These are phyloP conservation scores for Trichoderma koningiopsis DNA, from an alignment of 2,329 filamentous ascomycete species.

Conservation along the genomic window DNA sequence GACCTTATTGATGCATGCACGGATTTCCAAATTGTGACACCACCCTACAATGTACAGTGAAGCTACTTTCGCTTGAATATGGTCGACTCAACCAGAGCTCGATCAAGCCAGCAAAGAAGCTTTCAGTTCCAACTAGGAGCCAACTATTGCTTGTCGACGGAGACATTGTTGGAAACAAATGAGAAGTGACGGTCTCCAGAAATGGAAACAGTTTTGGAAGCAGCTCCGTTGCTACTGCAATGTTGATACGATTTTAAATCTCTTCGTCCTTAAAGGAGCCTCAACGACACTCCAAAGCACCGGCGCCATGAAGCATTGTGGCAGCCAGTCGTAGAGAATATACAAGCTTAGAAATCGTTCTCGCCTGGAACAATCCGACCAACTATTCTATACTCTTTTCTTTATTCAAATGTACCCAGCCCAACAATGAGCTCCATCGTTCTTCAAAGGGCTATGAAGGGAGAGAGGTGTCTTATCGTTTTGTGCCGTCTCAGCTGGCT, in stretches of 20 bases:
- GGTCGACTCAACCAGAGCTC: constrained; percentile 7
- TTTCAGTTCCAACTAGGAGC: background rate
- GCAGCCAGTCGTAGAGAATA: background rate
- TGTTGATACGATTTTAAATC: background rate
- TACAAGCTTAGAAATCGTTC: background rate
- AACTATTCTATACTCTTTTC: background rate
- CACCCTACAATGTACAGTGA: background rate
- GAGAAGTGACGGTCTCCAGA: background rate
- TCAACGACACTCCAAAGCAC: background rate
- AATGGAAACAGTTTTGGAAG: background rate
- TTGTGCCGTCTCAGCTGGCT: background rate
- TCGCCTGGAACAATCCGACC: background rate
- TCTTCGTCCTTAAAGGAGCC: background rate
- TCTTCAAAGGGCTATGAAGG: background rate
- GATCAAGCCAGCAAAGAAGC: background rate
- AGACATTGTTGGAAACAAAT: background rate
- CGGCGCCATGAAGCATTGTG: no score
- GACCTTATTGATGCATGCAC: constrained; percentile 10
- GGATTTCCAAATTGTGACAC: background rate
- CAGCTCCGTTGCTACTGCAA: background rate
- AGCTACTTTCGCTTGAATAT: constrained; percentile 9
- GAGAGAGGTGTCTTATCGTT: background rate
- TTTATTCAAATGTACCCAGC: background rate
- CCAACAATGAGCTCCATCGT: background rate
- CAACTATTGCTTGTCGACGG: background rate